Percentiles rank a stretch among this genome's conserved stretches.
Conservation (phyloP, 2,329 filamentous ascomycete genomes). For the Huntiella bhutanensis region DNA sequence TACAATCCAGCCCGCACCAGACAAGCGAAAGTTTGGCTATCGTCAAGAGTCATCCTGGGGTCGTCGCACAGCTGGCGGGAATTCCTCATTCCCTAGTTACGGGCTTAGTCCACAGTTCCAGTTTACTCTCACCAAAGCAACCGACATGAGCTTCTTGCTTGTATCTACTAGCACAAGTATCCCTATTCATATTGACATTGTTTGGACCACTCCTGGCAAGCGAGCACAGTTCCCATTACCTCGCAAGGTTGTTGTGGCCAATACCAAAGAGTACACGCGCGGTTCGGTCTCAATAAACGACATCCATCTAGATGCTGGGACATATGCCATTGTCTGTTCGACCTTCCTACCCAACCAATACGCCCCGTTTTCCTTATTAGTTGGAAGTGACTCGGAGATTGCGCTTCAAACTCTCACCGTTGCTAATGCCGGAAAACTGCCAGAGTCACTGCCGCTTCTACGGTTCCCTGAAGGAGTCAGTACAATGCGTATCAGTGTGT, state of each 20-base stretch:
- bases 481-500: conserved; percentile 20
- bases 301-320: conserved; percentile 42
- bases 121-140: conserved; percentile 35
- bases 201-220: conserved; percentile 51
- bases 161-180: conserved; percentile 47
- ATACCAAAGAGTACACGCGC: conserved; percentile 76
- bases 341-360: conserved; percentile 71
- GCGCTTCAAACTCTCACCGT: conserved; percentile 41
- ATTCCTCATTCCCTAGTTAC: conserved; percentile 56
- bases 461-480: conserved; percentile 26
- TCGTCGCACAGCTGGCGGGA: conserved; percentile 63
- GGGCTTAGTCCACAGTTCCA: conserved; percentile 76
- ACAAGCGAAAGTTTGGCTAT: conserved; percentile 38
- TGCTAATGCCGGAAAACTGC: conserved; percentile 58
- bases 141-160: conserved; percentile 54
- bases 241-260: conserved; percentile 57
- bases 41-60: conserved; percentile 54
- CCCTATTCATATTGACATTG: conserved; percentile 67
- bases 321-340: conserved; percentile 76
- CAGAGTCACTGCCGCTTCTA: conserved; percentile 38
- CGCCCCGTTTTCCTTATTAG: conserved; percentile 53
- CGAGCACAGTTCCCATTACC: conserved; percentile 47
- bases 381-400: conserved; percentile 40
- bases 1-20: conserved; percentile 38
- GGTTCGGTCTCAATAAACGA: conserved; percentile 55